Percentiles rank a stretch among this genome's conserved stretches.
Conservation (phyloP, 441 rosid species). For the Corymbia citriodora region DNA sequence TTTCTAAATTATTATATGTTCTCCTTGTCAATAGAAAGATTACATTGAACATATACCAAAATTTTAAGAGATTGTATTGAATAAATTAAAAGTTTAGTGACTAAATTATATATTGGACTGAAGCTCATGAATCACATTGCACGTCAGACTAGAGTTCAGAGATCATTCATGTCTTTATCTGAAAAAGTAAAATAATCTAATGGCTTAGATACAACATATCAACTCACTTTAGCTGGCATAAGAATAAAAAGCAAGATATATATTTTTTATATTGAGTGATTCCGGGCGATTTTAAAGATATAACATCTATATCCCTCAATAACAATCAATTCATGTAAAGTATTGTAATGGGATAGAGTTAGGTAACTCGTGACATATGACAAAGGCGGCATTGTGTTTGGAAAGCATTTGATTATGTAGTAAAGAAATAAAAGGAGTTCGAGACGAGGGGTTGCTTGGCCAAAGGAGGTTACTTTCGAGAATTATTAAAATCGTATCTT, state of each 20-base stretch:
- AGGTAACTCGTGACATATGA: background rate
- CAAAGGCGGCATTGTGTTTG: background rate
- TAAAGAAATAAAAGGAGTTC: background rate
- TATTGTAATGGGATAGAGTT: background rate
- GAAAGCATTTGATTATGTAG: background rate
- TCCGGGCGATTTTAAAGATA: background rate
- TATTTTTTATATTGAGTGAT: background rate
- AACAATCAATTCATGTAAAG: background rate
- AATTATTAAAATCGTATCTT: background rate
- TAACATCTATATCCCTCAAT: background rate
- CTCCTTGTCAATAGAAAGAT: no score
- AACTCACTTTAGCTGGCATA: background rate
- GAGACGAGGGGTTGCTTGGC: background rate
- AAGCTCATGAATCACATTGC: no score
- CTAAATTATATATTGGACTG: no score
- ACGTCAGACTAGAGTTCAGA: no score
- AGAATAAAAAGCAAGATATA: background rate
- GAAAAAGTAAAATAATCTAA: no score
- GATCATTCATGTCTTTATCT: no score
- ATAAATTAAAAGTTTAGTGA: no score
- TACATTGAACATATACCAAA: no score
- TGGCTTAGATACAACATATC: no score
- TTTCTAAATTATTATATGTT: no score
- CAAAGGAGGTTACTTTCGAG: background rate
- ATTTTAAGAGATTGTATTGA: no score